Evolutionary conservation across 1,284 basidiomycete genomes (phyloP).

Genomic region (Naganishia cerealis): DNA sequence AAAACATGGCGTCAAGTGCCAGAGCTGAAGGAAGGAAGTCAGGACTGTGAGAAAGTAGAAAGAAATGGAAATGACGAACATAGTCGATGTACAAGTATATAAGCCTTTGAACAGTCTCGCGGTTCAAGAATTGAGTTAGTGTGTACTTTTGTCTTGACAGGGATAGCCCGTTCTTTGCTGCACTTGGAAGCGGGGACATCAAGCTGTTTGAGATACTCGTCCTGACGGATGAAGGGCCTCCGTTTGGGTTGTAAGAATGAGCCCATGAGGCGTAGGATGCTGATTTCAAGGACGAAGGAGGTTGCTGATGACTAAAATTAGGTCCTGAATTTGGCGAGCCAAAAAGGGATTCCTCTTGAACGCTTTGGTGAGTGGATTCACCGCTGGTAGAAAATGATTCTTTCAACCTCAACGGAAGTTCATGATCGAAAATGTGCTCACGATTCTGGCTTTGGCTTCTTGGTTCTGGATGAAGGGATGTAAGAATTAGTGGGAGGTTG

Average conservation of each 20-base stretch:
- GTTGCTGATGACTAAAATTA: too few species aligned
- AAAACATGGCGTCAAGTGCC: slow-evolving; percentile 29
- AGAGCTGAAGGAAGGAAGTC: slow-evolving; percentile 13
- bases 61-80: slow-evolving; percentile 11
- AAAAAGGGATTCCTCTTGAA: not conserved
- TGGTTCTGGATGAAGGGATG: not conserved
- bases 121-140: slow-evolving; percentile 13
- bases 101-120: slow-evolving; percentile 16
- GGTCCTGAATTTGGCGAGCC: not conserved
- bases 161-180: not conserved
- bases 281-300: too few species aligned
- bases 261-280: not conserved
- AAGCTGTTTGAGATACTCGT: not conserved
- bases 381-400: not conserved
- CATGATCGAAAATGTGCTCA: not conserved
- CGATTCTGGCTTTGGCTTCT: slow-evolving; percentile 9
- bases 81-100: slow-evolving; percentile 31
- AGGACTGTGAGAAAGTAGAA: not conserved
- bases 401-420: not conserved
- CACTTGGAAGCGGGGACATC: not conserved
- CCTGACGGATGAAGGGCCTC: not conserved
- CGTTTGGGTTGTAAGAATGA: not conserved
- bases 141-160: slow-evolving; percentile 10
- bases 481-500: not conserved
- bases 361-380: not conserved